These are phyloP conservation scores for Amorphotheca resinae DNA, from an alignment of 495 filamentous ascomycete genomes.

Conservation along the genomic window DNA sequence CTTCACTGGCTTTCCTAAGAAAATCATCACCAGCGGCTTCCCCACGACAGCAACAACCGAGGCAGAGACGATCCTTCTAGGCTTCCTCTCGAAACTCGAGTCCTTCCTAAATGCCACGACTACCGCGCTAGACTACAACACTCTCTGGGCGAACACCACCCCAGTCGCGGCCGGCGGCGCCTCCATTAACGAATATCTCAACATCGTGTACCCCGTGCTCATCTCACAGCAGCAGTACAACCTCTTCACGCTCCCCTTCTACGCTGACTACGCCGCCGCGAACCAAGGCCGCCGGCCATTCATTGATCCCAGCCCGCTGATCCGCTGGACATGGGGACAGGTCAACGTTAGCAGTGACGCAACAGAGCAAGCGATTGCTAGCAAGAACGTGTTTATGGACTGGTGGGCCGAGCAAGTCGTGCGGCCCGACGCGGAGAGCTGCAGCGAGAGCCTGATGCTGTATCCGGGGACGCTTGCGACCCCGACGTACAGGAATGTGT, in stretches of 20 bases:
- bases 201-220: slow-evolving; percentile 37
- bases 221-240: slow-evolving; percentile 39
- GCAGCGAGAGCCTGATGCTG: slow-evolving; percentile 29
- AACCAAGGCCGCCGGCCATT: slow-evolving; percentile 38
- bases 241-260: slow-evolving; percentile 37
- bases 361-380: slow-evolving; percentile 27
- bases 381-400: slow-evolving; percentile 37
- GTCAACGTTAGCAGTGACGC: slow-evolving; percentile 2
- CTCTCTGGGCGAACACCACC: slow-evolving; percentile 28
- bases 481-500: slow-evolving; percentile 26
- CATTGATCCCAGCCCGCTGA: slow-evolving; percentile 40
- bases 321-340: slow-evolving; percentile 42
- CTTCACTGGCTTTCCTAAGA: slow-evolving; percentile 30
- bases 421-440: slow-evolving; percentile 23
- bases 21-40: slow-evolving; percentile 29
- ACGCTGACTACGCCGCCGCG: slow-evolving; percentile 35
- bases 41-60: slow-evolving; percentile 19
- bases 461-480: slow-evolving; percentile 22
- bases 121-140: slow-evolving; percentile 25
- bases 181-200: slow-evolving; percentile 23
- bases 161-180: slow-evolving; percentile 20
- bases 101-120: slow-evolving; percentile 28
- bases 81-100: slow-evolving; percentile 28
- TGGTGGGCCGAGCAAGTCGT: slow-evolving; percentile 41
- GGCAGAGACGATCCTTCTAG: slow-evolving; percentile 24